Conservation (phyloP, 441 rosid genomes). For the Bocquillonia castaneifolia region DNA sequence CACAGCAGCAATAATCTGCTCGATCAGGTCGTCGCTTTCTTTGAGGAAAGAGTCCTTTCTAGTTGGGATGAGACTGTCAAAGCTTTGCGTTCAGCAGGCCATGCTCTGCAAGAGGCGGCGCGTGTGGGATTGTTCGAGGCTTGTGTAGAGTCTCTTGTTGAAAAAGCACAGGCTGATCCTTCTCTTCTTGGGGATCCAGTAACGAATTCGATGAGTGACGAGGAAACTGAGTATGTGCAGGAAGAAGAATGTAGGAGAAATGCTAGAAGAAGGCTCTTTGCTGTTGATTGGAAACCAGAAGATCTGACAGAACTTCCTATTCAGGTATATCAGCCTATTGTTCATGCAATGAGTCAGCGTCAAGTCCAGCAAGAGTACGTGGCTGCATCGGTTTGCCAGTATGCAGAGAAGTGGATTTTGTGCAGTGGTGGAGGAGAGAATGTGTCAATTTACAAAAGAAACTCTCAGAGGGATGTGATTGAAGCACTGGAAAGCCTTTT, state of each 20-base stretch:
- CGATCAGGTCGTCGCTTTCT: slow-evolving; percentile 38
- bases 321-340: slow-evolving; percentile 46
- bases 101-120: slow-evolving; percentile 31
- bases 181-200: slow-evolving; percentile 48
- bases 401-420: slow-evolving; percentile 44
- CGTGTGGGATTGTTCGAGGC: slow-evolving; percentile 48
- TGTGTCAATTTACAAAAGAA: slow-evolving; percentile 36
- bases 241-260: slow-evolving; percentile 40
- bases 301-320: slow-evolving; percentile 53
- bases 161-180: slow-evolving; percentile 46
- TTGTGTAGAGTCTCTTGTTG: slow-evolving; percentile 53
- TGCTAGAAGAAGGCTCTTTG: slow-evolving; percentile 56
- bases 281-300: slow-evolving; percentile 48
- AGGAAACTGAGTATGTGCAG: slow-evolving; percentile 26
- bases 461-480: slow-evolving; percentile 39
- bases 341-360: slow-evolving; percentile 35
- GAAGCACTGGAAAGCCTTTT: slow-evolving; percentile 60
- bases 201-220: slow-evolving; percentile 2
- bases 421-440: slow-evolving; percentile 20
- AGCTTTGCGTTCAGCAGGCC: slow-evolving; percentile 38
- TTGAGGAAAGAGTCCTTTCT: slow-evolving; percentile 44
- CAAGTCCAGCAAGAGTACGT: slow-evolving; percentile 37
- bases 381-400: slow-evolving; percentile 52
- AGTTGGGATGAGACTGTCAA: slow-evolving; percentile 71
- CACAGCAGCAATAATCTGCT: slow-evolving; percentile 57